These are phyloP conservation scores for Trichoderma sp. DNA, from an alignment of 2,329 filamentous ascomycete species.

Conservation along the genomic window DNA sequence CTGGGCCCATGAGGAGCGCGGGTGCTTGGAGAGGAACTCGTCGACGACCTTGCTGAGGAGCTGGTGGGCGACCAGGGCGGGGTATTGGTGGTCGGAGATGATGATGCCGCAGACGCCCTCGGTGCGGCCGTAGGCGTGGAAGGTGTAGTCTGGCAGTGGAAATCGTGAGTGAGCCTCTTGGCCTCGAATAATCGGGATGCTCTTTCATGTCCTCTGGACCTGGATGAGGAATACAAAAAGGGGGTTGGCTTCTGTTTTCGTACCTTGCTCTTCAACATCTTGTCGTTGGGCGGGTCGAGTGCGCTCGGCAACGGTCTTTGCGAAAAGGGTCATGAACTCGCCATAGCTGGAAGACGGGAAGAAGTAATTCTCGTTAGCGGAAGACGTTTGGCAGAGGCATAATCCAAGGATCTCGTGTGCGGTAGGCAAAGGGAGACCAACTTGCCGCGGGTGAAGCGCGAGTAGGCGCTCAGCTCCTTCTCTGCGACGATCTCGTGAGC, in stretches of 20 bases:
- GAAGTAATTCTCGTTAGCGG: neutral
- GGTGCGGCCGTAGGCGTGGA: slow-evolving; percentile 77
- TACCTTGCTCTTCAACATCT: slow-evolving; percentile 81
- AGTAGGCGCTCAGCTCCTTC: slow-evolving; percentile 78
- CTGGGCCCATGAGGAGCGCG: slow-evolving; percentile 67
- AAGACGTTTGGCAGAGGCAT: neutral
- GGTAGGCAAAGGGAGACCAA: slow-evolving; percentile 44
- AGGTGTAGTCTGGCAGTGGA: slow-evolving; percentile 61
- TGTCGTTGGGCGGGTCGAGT: slow-evolving; percentile 81
- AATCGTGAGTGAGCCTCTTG: neutral
- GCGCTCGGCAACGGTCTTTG: slow-evolving; percentile 84
- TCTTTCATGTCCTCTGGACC: neutral
- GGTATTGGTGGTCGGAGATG: slow-evolving; percentile 77
- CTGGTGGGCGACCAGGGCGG: slow-evolving; percentile 79
- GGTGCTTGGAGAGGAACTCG: slow-evolving; percentile 80
- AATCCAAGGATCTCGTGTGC: neutral
- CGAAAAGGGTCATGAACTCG: slow-evolving; percentile 81
- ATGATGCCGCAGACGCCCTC: slow-evolving; percentile 77
- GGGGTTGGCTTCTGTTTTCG: slow-evolving; percentile 28
- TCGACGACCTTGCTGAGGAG: slow-evolving; percentile 85
- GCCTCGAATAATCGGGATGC: neutral
- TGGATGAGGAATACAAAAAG: neutral
- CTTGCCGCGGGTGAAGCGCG: slow-evolving; percentile 76
- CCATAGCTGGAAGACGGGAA: slow-evolving; percentile 45
- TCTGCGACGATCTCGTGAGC: slow-evolving; percentile 76